Conservation (phyloP, 179 eudicot genomes). For the Amaranthus tricolor region DNA sequence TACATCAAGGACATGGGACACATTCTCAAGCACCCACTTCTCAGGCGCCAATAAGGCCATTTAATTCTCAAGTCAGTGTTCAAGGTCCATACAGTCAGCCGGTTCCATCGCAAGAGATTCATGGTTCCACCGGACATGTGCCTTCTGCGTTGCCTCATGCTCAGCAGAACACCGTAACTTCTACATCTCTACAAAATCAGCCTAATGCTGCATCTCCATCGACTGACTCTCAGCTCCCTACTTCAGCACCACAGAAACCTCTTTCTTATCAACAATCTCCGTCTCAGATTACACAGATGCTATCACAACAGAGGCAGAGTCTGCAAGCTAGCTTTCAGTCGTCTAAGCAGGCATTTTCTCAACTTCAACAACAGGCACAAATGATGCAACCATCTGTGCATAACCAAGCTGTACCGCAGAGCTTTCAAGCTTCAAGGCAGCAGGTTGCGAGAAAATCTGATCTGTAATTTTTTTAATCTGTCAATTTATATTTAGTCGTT, state of each 20-base stretch:
- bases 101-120: slow-evolving; percentile 41
- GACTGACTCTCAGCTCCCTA: slow-evolving; percentile 42
- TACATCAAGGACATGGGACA: slow-evolving; percentile 40
- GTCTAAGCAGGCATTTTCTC: slow-evolving; percentile 78
- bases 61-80: slow-evolving; percentile 41
- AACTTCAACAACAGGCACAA: slow-evolving; percentile 89
- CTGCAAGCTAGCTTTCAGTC: slow-evolving; percentile 87
- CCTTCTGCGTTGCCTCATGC: slow-evolving; percentile 46
- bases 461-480: neutral
- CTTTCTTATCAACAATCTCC: slow-evolving; percentile 59
- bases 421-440: slow-evolving; percentile 54
- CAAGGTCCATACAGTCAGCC: slow-evolving; percentile 53
- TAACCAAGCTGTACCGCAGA: slow-evolving; percentile 47
- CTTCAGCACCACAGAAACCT: slow-evolving; percentile 32
- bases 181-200: slow-evolving; percentile 38
- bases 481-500: neutral
- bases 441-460: slow-evolving; percentile 41
- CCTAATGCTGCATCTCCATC: slow-evolving; percentile 38
- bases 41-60: slow-evolving; percentile 40
- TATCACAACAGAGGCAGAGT: slow-evolving; percentile 81
- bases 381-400: slow-evolving; percentile 82
- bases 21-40: slow-evolving; percentile 42
- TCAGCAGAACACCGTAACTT: slow-evolving; percentile 45
- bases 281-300: slow-evolving; percentile 85
- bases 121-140: slow-evolving; percentile 35